Base-by-base conservation (phyloP, 805 yeast species). In the Cyberlindnera euphorbiae region DNA sequence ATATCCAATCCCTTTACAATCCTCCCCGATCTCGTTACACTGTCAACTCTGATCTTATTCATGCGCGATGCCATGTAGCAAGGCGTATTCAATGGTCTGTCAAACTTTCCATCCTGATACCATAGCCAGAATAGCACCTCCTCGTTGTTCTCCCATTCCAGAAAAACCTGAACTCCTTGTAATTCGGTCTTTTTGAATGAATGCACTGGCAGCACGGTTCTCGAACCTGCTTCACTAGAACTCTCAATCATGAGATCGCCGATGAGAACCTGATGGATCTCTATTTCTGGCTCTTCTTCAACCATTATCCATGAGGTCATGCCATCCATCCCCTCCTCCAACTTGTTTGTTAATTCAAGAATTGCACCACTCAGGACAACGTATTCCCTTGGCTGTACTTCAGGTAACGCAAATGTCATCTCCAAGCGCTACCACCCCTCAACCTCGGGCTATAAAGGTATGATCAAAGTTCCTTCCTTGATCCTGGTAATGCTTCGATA, bases 391-490 rank as follows among this genome's bases (percentile, higher is more conserved):
- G 9, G 9, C 22, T 19, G 22, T 19, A 19, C 7, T 8, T 19
- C 22, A 19, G 22, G 22, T 7, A 19, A 8, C 22, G 7, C 22
- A 19, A 19, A 19, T 7, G 9, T 19, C 9, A 8, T 19, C 22
- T 19, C 22, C 7, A 19, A 8, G n/a, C n/a, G n/a, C n/a, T n/a
- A n/a, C n/a, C n/a, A n/a, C n/a, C n/a, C n/a, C n/a, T n/a, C n/a
- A n/a, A n/a, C n/a, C n/a, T n/a, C n/a, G n/a, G n/a, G n/a, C n/a
- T n/a, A n/a, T n/a, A n/a, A n/a, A n/a, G n/a, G 22, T 19, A 64
- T 31, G 2, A 39, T 47, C 25, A 63, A 45, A 3, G 34, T 41
- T 0, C 70, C 69, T 2, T 53, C 58, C 33, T 58, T 47, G 3
- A 55, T 53, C 29, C 43, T 58, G 3, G 53, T 49, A 6, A 47